A percentile compares a stretch with the other conserved stretches of the same genome.
Conservation (phyloP, 1,139 yeast species). For the Lodderomyces metapsilosis region DNA sequence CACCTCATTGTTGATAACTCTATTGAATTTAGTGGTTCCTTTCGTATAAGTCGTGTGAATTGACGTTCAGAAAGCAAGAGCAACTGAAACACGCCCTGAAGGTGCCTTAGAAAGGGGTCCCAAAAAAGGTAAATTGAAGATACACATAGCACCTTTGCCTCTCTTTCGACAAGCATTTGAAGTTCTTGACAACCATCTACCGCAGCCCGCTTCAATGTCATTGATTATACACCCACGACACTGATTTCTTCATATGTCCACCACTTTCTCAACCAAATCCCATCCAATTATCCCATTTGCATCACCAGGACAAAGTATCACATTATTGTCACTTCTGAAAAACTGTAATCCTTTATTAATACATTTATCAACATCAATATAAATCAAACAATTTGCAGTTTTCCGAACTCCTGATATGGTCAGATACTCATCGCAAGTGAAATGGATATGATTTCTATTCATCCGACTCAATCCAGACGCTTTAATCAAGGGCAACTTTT, state of each 20-base stretch:
- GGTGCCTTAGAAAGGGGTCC: too few relatives aligned
- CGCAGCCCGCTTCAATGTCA: too few relatives aligned
- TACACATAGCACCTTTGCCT: too few relatives aligned
- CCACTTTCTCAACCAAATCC: constrained; percentile 41
- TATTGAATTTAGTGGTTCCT: too few relatives aligned
- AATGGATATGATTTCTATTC: constrained; percentile 83
- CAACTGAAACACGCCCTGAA: too few relatives aligned
- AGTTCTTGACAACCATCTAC: too few relatives aligned
- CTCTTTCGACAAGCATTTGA: too few relatives aligned
- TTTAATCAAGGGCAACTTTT: constrained; percentile 50
- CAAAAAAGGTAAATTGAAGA: too few relatives aligned
- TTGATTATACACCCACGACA: too few relatives aligned
- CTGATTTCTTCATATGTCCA: constrained; percentile 22
- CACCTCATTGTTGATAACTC: neutral
- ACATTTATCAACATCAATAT: constrained; percentile 52
- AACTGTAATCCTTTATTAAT: constrained; percentile 51
- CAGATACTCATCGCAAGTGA: constrained; percentile 38
- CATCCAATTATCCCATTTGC: constrained; percentile 49
- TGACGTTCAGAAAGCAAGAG: too few relatives aligned
- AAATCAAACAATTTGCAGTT: constrained; percentile 60
- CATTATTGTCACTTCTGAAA: constrained; percentile 69
- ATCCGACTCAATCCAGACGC: constrained; percentile 59
- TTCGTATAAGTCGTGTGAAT: too few relatives aligned
- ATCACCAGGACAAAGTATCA: constrained; percentile 67
- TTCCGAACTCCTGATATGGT: constrained; percentile 70